Conservation (phyloP, 164 flowering plant genomes). For the Kalanchoe fedtschenkoi region DNA sequence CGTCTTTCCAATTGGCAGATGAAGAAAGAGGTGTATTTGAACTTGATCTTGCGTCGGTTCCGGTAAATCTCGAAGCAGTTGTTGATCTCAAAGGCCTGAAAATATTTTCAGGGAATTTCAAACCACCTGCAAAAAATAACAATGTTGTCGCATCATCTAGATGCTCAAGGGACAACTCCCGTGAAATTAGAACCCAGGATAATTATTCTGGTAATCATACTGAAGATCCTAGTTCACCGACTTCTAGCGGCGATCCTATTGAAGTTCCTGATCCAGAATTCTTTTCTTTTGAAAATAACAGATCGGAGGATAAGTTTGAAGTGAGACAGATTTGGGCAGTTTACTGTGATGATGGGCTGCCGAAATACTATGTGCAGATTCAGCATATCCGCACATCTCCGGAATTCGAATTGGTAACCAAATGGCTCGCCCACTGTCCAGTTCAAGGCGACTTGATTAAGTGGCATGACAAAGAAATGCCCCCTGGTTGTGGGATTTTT, state of each 20-base stretch:
- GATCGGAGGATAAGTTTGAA: conserved; percentile 29
- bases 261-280: conserved; percentile 43
- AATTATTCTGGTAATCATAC: neutral
- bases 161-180: neutral
- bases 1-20: conserved; percentile 34
- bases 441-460: conserved; percentile 14
- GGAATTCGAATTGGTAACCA: conserved; percentile 18
- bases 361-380: conserved; percentile 46
- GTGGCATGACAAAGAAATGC: conserved; percentile 38
- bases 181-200: neutral
- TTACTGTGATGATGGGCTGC: conserved; percentile 51
- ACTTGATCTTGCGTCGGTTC: conserved; percentile 61
- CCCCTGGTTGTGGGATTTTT: conserved; percentile 48
- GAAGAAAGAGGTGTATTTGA: conserved; percentile 50
- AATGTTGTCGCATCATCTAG: neutral
- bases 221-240: conserved; percentile 1
- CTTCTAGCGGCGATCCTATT: conserved; percentile 7
- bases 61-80: conserved; percentile 20
- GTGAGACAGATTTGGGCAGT: conserved; percentile 67
- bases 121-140: neutral
- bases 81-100: conserved; percentile 11
- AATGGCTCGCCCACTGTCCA: conserved; percentile 27
- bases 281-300: conserved; percentile 31
- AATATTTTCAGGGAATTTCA: neutral
- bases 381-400: conserved; percentile 21